A percentile compares a stretch with the other conserved stretches of the same genome.
phyloP scores from a whole-genome alignment of 768 basidiomycete genomes.

The Tulasnella sp. region DNA sequence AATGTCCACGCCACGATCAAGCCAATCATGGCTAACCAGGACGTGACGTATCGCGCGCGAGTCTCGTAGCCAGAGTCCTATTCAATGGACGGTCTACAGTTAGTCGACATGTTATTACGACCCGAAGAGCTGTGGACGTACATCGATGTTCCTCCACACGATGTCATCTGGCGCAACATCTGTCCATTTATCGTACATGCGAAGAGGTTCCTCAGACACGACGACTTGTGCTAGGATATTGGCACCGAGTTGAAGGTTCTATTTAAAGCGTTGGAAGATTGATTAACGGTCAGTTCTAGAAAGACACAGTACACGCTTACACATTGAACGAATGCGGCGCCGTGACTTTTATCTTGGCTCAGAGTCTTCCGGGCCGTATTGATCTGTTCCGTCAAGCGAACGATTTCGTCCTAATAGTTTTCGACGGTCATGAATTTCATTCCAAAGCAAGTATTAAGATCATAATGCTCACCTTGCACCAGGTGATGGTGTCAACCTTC shows the following conservation, averaged over 20 bases:
- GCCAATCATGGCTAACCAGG: slow-evolving; percentile 45
- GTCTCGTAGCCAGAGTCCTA: slow-evolving; percentile 37
- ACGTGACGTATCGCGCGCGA: slow-evolving; percentile 40
- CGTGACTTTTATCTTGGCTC: slow-evolving; percentile 36
- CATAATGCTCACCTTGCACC: slow-evolving; percentile 36
- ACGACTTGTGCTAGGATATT: slow-evolving; percentile 56
- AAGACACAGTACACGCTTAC: neutral
- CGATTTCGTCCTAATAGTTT: slow-evolving; percentile 38
- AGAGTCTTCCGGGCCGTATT: slow-evolving; percentile 30
- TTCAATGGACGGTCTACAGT: neutral
- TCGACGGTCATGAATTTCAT: neutral
- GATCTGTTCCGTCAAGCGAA: slow-evolving; percentile 34
- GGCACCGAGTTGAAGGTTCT: slow-evolving; percentile 63
- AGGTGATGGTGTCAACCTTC: slow-evolving; percentile 58
- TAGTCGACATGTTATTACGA: neutral
- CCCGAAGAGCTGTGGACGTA: slow-evolving; percentile 18
- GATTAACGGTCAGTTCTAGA: neutral
- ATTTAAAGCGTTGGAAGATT: slow-evolving; percentile 24
- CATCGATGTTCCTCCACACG: slow-evolving; percentile 35
- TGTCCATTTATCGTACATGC: slow-evolving; percentile 51
- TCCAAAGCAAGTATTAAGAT: neutral
- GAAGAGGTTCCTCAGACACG: slow-evolving; percentile 41
- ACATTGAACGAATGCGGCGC: slow-evolving; percentile 37
- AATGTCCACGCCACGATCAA: slow-evolving; percentile 54
- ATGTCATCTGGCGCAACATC: slow-evolving; percentile 44